phyloP scores from a whole-genome alignment of 768 basidiomycete species.

The Pleurotus djamor region DNA sequence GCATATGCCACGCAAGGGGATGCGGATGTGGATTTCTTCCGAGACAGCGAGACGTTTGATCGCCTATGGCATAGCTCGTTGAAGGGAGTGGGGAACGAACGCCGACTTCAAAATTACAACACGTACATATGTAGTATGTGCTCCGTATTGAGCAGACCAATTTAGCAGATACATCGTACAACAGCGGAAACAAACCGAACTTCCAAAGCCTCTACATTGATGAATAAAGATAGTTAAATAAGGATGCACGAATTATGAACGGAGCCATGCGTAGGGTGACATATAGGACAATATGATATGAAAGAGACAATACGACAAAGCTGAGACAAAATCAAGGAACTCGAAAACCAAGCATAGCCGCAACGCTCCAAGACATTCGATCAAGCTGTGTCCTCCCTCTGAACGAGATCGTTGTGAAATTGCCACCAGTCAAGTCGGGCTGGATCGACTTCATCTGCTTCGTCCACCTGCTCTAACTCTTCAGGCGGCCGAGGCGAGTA shows the following conservation, averaged over 20 bases:
- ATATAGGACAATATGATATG: neutral
- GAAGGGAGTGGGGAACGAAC: too few relatives aligned
- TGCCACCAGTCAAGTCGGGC: constrained; percentile 54
- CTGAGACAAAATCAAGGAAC: neutral
- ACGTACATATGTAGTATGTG: too few relatives aligned
- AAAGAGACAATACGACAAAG: neutral
- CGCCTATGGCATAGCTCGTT: too few relatives aligned
- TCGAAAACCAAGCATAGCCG: neutral
- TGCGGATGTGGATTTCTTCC: neutral
- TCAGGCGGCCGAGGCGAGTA: constrained; percentile 15
- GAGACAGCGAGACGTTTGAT: neutral
- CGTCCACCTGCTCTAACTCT: constrained; percentile 11
- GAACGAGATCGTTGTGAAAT: constrained; percentile 48
- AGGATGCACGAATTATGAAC: neutral
- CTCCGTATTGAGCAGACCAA: neutral
- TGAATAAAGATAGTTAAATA: neutral
- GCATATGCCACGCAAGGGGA: too few relatives aligned
- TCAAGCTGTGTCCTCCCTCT: constrained; percentile 17
- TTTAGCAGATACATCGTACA: neutral
- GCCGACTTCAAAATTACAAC: too few relatives aligned
- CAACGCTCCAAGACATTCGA: neutral
- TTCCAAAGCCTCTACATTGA: neutral
- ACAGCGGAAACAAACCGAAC: neutral
- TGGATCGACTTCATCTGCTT: constrained; percentile 30
- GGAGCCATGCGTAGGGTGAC: neutral